Base-by-base conservation (phyloP, 2,329 filamentous ascomycete genomes). In the Arthroderma uncinatum region DNA sequence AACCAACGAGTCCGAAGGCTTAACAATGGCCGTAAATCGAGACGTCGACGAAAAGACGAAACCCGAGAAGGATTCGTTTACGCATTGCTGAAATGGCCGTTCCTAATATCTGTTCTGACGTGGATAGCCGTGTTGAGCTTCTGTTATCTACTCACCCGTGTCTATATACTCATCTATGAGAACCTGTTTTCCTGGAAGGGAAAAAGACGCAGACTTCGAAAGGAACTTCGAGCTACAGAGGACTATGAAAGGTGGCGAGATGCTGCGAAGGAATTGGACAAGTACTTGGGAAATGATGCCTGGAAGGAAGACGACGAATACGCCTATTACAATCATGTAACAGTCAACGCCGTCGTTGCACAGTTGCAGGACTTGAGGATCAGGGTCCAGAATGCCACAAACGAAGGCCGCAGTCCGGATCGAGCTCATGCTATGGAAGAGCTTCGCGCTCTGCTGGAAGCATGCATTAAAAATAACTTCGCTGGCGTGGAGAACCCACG, bases 381-480 rank as follows among this genome's bases (percentile, higher is more conserved):
- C 28, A 73, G 77, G 54, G 68, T 66, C 10, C 74, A 75, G 36
- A 4, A 40, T 42, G 37, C 34, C 23, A 40, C 34, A 21, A 19
- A 40, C 37, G 68, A 75, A 2, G 59, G 61, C 19, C 59, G 64
- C 30, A 64, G 62, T 4, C 54, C 55, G 58, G 53, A 64, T 7
- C 62, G 60, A 25, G 58, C 62, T 19, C 69, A 73, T 53, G 75
- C 79, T 58, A 79, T 84, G 0, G 86, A 92, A 61, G 89, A 93
- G 56, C 77, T 98, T 56, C 85, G 84, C 60, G 79, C 80, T 0
- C 73, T 97, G 59, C 76, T 94, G 19, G 89, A 95, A 74, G 89
- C 88, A 12, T 97, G 91, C 68, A 86, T 96, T 64, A 98, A 96
- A 79, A 95, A 91, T 72, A 97, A 98, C 68, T 98, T 97, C 72